Base-by-base conservation (phyloP, 2,329 filamentous ascomycete genomes). In the Beauveria sp. region DNA sequence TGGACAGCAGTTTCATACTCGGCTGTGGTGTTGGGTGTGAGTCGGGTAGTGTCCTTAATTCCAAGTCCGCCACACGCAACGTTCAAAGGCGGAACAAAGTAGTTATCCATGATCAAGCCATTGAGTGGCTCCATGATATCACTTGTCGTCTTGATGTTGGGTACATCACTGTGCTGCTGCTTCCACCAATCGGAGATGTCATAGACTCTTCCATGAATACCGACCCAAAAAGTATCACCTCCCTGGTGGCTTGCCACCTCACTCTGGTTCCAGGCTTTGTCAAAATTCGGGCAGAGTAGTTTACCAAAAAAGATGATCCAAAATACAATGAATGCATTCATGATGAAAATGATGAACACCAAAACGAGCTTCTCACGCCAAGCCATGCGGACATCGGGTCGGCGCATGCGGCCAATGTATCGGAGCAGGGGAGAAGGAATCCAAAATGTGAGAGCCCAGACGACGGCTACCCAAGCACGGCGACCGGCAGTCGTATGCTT, bases 301-400 rank as follows among this genome's bases (percentile, higher is more conserved):
- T 83, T 85, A 40, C 93, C 93, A 68, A 99, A 95, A 45, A 77
- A 85, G 65, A 97, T 83, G 68, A 99, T 97, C 83, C 91, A 96
- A 77, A 99, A 99, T 62, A 97, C 81, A 64, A 99, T 84, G 30
- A 84, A 70, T 45, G 72, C 91, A 74, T 99, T 99, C 66, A 96
- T 75, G 14, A 99, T 68, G 34, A 90, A 72, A 67, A 99, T 98
- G 58, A 96, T 69, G 62, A 90, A 79, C 52, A 93, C 86, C 12
- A 99, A 79, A 0, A 95, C 88, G 12, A 99, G 57, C 75, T 99
- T 99, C 71, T 99, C 95, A 74, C 95, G 85, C 95, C 95, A 99
- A 0, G 95, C 95, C 85, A 97, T 90, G 28, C 95, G 90, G 9
- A 99, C 91, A 75, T 99, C 95, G 1, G 93, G 95, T 60, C 95